These are phyloP conservation scores for Omphalotus guepiniiformis DNA, from an alignment of 768 basidiomycete genomes.

Conservation along the genomic window DNA sequence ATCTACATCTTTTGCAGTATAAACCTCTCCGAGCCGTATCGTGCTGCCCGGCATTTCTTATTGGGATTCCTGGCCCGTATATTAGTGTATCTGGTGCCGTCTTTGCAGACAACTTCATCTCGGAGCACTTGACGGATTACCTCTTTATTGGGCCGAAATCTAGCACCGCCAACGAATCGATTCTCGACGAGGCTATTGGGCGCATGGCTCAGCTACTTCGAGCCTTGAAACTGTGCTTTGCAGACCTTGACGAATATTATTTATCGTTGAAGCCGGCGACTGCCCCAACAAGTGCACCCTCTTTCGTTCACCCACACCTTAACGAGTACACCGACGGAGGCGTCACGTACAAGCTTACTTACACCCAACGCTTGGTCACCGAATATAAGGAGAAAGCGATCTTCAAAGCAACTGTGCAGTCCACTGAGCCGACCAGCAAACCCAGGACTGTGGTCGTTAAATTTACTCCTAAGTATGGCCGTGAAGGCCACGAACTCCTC, in stretches of 20 bases:
- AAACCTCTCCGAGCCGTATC: neutral
- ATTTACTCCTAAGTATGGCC: neutral
- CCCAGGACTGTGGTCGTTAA: slow-evolving; percentile 3
- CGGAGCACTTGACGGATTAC: neutral
- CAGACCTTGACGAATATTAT: neutral
- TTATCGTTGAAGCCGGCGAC: neutral
- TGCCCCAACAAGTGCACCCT: neutral
- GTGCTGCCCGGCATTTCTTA: slow-evolving; percentile 4
- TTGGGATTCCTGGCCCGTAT: neutral
- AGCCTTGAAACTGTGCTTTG: neutral
- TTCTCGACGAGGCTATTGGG: neutral
- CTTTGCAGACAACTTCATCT: slow-evolving; percentile 4
- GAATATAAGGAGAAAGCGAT: neutral
- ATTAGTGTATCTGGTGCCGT: slow-evolving; percentile 2
- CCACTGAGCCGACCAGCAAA: too few relatives aligned
- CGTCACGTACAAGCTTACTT: neutral
- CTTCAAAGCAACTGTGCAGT: neutral
- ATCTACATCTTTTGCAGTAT: neutral
- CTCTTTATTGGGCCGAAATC: neutral
- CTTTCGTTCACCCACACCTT: neutral
- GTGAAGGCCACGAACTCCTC: neutral
- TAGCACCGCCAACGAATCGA: neutral
- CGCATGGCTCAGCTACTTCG: neutral
- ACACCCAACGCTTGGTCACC: neutral
- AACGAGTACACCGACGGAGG: neutral